These are phyloP conservation scores for Phaeotremella fagi DNA, from an alignment of 768 basidiomycete genomes.

Conservation along the genomic window DNA sequence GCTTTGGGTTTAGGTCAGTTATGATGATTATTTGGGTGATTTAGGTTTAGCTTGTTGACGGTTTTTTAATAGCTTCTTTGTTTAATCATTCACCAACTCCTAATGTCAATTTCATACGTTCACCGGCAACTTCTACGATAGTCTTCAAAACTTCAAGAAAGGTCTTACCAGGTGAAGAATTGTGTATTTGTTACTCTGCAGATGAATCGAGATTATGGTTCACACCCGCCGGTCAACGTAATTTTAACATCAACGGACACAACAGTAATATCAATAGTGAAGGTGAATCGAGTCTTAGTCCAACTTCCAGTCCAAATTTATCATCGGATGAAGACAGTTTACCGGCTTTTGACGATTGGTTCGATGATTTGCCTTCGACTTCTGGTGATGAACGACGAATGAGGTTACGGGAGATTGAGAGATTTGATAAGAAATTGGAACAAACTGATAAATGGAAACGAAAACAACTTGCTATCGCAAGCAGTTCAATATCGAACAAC, in stretches of 20 bases:
- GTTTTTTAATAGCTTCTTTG: conserved; percentile 23
- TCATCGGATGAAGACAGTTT: neutral
- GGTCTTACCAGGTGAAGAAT: conserved; percentile 38
- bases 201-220: conserved; percentile 48
- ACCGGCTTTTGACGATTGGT: neutral
- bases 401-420: neutral
- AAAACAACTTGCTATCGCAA: neutral
- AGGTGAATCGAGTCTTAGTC: too few species aligned
- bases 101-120: conserved; percentile 46
- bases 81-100: conserved; percentile 48
- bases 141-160: conserved; percentile 30
- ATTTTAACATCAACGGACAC: neutral
- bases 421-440: neutral
- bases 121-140: conserved; percentile 26
- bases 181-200: conserved; percentile 45
- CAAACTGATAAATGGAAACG: neutral
- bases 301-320: neutral
- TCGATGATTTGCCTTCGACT: neutral
- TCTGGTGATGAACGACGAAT: neutral
- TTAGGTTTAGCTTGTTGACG: neutral
- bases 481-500: neutral
- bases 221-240: conserved; percentile 11
- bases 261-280: too few species aligned
- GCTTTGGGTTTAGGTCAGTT: conserved; percentile 43
- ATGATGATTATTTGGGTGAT: neutral